Evolutionary conservation across 225 moss, liverwort and hornwort genomes (phyloP).

Genomic region (Marchantia paleacea): DNA sequence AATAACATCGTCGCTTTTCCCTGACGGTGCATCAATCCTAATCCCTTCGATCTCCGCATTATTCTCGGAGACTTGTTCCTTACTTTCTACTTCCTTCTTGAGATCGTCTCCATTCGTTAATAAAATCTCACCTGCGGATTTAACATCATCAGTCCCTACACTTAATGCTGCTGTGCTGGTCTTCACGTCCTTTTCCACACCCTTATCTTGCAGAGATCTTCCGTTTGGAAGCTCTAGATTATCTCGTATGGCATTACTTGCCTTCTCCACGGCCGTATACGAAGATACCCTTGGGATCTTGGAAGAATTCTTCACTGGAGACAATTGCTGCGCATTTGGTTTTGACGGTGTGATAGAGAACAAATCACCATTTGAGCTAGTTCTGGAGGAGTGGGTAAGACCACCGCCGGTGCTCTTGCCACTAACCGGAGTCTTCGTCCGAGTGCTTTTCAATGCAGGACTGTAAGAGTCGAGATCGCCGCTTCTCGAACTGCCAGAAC

Average conservation of each 20-base stretch:
- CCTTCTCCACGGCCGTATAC: conserved; percentile 16
- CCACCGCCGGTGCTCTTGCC: conserved; percentile 41
- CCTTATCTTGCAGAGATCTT: not conserved
- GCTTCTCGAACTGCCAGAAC: conserved; percentile 44
- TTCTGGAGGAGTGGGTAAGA: conserved; percentile 44
- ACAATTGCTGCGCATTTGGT: not conserved
- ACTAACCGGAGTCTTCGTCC: conserved; percentile 24
- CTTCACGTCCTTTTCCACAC: conserved; percentile 3
- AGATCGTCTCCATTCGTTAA: not conserved
- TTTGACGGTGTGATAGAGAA: conserved; percentile 8
- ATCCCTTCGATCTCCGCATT: not conserved
- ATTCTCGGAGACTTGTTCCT: not conserved
- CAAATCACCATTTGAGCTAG: conserved; percentile 31
- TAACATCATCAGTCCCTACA: not conserved
- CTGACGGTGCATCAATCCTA: not conserved
- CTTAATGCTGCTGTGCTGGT: not conserved
- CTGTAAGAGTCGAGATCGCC: conserved; percentile 55
- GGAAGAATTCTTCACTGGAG: conserved; percentile 4
- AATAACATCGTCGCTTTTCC: not conserved
- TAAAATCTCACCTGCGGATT: not conserved
- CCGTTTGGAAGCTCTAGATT: not conserved
- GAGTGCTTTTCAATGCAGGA: conserved; percentile 13
- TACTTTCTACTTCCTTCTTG: not conserved
- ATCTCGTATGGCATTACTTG: not conserved
- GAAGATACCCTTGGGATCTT: conserved; percentile 3